Percentiles rank a stretch among this genome's conserved stretches.
phyloP scores from a whole-genome alignment of 768 basidiomycete genomes.

The Cytidiella melzeri region DNA sequence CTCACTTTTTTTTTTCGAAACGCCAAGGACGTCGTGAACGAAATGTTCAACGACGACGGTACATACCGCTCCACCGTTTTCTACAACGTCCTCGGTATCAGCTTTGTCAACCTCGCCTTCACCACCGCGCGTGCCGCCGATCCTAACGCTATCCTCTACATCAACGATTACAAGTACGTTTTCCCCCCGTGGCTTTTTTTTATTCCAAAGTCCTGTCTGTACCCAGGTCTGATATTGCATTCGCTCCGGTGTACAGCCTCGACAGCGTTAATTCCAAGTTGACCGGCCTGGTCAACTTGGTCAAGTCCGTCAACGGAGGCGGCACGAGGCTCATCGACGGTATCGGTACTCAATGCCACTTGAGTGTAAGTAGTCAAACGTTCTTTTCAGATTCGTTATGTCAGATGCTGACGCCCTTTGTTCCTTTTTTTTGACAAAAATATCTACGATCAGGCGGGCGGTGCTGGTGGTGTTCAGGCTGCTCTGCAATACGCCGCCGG shows the following conservation, averaged over 20 bases:
- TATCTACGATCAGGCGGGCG: constrained; percentile 27
- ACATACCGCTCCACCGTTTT: constrained; percentile 41
- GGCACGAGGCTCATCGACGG: constrained; percentile 38
- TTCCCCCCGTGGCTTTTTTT: too few species aligned
- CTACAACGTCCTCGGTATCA: constrained; percentile 42
- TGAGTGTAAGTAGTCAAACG: constrained; percentile 13
- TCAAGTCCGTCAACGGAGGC: constrained; percentile 34
- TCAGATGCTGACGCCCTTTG: not conserved
- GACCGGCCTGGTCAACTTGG: constrained; percentile 33
- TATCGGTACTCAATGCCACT: constrained; percentile 43
- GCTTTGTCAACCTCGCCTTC: constrained; percentile 48
- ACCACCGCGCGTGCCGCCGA: constrained; percentile 43
- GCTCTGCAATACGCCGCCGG: constrained; percentile 35
- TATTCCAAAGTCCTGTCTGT: not conserved
- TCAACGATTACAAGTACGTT: constrained; percentile 35
- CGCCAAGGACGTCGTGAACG: constrained; percentile 23
- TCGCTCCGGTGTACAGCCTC: constrained; percentile 31
- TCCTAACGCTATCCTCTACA: constrained; percentile 38
- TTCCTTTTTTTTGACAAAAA: too few species aligned
- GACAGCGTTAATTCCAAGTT: constrained; percentile 43
- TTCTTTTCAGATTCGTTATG: constrained; percentile 15
- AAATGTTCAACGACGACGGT: constrained; percentile 49
- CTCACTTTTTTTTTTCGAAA: too few species aligned
- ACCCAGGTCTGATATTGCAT: not conserved
- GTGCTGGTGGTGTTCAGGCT: constrained; percentile 34